These are phyloP conservation scores for Hyaloscypha variabilis DNA, from an alignment of 495 filamentous ascomycete genomes.

Conservation along the genomic window DNA sequence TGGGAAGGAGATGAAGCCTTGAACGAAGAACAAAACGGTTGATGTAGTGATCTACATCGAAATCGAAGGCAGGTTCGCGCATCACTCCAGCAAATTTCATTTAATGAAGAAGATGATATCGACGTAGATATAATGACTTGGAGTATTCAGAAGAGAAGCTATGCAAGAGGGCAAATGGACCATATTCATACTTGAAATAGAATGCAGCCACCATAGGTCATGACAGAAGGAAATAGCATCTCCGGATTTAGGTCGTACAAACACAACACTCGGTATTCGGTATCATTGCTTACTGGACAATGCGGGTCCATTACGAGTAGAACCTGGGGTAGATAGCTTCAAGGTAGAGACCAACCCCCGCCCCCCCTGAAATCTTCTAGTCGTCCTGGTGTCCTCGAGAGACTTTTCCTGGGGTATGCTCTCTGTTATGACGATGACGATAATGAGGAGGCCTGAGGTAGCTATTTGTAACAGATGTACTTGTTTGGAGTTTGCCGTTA, in stretches of 20 bases:
- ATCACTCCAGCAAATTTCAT: not conserved
- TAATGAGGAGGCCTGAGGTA: not conserved
- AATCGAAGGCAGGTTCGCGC: constrained; percentile 36
- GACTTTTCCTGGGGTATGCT: not conserved
- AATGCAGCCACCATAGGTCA: constrained; percentile 6
- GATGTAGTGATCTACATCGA: constrained; percentile 68
- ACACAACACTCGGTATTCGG: not conserved
- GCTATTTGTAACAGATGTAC: constrained; percentile 12
- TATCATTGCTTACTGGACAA: constrained; percentile 36
- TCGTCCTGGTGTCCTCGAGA: not conserved
- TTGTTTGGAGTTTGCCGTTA: not conserved
- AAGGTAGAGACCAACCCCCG: not conserved
- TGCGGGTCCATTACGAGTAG: constrained; percentile 33
- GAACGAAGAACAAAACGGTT: constrained; percentile 62
- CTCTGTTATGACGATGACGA: not conserved
- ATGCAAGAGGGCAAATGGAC: not conserved
- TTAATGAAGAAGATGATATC: not conserved
- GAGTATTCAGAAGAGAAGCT: not conserved
- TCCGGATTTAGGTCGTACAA: constrained; percentile 20
- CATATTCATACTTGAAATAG: not conserved
- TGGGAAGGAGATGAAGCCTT: constrained; percentile 47
- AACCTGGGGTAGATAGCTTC: not conserved
- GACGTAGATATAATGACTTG: not conserved
- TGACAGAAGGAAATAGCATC: constrained; percentile 22
- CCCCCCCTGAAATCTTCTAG: no score